A percentile compares a stretch with the other conserved stretches of the same genome.
Conservation (phyloP, 768 basidiomycete species). For the Terana coerulea region DNA sequence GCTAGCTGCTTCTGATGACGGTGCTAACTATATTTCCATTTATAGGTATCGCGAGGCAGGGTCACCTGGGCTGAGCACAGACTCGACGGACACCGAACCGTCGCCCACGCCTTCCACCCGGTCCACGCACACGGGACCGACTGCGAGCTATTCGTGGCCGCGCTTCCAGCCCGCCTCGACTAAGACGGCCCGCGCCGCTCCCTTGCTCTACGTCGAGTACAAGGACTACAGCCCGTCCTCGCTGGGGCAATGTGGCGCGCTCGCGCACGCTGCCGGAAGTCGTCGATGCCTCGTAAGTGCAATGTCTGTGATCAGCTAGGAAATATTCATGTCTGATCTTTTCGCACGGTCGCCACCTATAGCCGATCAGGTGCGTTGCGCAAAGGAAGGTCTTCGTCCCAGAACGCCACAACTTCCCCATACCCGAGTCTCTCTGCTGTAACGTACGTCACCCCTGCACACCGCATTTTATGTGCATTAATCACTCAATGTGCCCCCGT, state of each 20-base stretch:
- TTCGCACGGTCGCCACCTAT: background rate
- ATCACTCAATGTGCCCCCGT: background rate
- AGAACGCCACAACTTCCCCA: background rate
- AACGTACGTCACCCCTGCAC: conserved; percentile 7
- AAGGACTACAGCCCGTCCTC: background rate
- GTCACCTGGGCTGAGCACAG: background rate
- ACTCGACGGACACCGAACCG: background rate
- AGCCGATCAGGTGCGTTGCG: background rate
- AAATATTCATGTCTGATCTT: no score
- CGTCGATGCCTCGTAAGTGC: background rate
- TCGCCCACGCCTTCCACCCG: background rate
- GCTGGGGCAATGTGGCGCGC: background rate
- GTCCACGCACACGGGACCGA: background rate
- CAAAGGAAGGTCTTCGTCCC: background rate
- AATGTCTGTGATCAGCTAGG: no score
- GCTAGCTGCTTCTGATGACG: no score
- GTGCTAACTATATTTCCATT: background rate
- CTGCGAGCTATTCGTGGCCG: conserved; percentile 13
- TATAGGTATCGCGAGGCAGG: background rate
- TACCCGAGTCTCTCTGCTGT: conserved; percentile 10
- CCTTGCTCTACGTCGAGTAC: conserved; percentile 13
- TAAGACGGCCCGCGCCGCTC: background rate
- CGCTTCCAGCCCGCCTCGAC: conserved; percentile 4
- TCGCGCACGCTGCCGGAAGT: background rate
- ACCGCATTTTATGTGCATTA: background rate